phyloP scores from a whole-genome alignment of 176 grass and related monocot species.

The Oryza australiensis region DNA sequence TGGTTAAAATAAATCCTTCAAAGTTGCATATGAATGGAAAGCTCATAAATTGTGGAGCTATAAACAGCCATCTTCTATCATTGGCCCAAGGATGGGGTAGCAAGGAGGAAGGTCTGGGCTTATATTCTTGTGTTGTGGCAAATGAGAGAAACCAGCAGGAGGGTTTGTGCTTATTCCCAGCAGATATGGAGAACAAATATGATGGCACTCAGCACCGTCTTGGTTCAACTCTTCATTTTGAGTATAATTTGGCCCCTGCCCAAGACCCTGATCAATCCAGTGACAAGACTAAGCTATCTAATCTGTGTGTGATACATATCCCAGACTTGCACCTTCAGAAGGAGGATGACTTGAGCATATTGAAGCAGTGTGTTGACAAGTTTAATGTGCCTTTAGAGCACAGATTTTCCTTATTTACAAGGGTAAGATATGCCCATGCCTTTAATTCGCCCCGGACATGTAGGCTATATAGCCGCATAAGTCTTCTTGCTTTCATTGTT shows the following conservation, averaged over 20 bases:
- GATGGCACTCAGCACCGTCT: slow-evolving; percentile 72
- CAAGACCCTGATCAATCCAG: slow-evolving; percentile 45
- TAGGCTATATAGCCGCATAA: slow-evolving; percentile 88
- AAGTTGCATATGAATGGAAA: slow-evolving; percentile 97
- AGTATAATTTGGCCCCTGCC: slow-evolving; percentile 56
- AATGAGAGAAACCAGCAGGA: slow-evolving; percentile 82
- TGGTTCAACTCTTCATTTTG: slow-evolving; percentile 97
- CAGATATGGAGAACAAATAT: slow-evolving; percentile 70
- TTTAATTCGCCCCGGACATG: slow-evolving; percentile 66
- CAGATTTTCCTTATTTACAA: slow-evolving; percentile 88
- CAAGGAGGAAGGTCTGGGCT: slow-evolving; percentile 97
- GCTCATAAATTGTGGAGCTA: slow-evolving; percentile 70
- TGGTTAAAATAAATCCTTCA: slow-evolving; percentile 96
- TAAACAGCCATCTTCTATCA: slow-evolving; percentile 87
- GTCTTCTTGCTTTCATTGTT: slow-evolving; percentile 93
- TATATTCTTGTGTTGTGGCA: slow-evolving; percentile 90
- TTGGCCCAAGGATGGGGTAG: slow-evolving; percentile 97
- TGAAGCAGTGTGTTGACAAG: slow-evolving; percentile 76
- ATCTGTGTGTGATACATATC: slow-evolving; percentile 85
- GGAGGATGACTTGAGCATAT: slow-evolving; percentile 86
- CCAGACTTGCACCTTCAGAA: slow-evolving; percentile 84
- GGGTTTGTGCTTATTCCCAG: slow-evolving; percentile 71
- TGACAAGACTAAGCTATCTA: slow-evolving; percentile 53
- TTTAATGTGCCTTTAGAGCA: slow-evolving; percentile 82
- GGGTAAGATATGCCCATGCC: slow-evolving; percentile 91